Evolutionary conservation across 352 stramenopile species (phyloP).

Genomic region (Blastocystis sp.): DNA sequence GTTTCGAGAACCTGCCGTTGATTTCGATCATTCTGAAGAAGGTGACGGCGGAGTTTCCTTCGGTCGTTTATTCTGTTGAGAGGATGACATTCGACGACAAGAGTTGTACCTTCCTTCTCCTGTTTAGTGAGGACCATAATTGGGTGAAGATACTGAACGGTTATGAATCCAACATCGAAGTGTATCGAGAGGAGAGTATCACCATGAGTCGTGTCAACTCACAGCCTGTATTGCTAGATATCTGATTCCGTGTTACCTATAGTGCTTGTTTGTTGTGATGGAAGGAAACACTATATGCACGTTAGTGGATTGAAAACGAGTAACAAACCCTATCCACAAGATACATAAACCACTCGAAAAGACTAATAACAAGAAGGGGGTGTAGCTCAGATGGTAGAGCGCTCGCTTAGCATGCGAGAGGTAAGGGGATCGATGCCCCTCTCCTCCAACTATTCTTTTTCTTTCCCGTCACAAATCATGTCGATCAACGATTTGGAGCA

Average conservation of each 20-base stretch:
- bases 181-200: conserved; percentile 38
- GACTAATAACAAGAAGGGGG: too few species aligned
- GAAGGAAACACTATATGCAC: too few species aligned
- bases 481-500: conserved; percentile 27
- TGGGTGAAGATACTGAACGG: conserved; percentile 50
- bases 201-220: conserved; percentile 22
- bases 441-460: conserved; percentile 53
- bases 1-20: conserved; percentile 47
- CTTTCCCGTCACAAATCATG: not conserved
- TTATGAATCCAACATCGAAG: conserved; percentile 49
- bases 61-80: conserved; percentile 37
- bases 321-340: too few species aligned
- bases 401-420: conserved; percentile 57
- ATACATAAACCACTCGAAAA: too few species aligned
- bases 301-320: too few species aligned
- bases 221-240: conserved; percentile 8
- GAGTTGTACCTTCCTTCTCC: not conserved
- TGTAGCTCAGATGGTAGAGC: conserved; percentile 57
- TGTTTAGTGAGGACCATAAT: conserved; percentile 42
- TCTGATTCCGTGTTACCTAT: not conserved
- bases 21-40: conserved; percentile 50
- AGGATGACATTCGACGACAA: conserved; percentile 16
- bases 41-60: conserved; percentile 20
- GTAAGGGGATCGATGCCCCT: conserved; percentile 57
- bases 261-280: not conserved